Evolutionary conservation across 192 early-diverging fungal species (phyloP).

Genomic region (Funneliformis geosporum): DNA sequence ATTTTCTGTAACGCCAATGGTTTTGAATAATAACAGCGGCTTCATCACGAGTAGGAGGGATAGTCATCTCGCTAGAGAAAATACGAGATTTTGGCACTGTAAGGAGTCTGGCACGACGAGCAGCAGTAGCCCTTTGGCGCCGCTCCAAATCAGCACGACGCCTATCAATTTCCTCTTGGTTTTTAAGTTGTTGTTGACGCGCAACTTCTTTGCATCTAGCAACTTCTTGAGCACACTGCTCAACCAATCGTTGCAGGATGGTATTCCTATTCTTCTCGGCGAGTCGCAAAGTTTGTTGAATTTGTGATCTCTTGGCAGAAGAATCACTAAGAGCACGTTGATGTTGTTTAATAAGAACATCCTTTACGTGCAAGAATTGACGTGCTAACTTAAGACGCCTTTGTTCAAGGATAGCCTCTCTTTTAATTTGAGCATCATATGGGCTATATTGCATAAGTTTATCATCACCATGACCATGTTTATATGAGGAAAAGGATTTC

Average conservation of each 20-base stretch:
- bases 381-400: conserved; percentile 33
- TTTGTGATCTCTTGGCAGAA: conserved; percentile 24
- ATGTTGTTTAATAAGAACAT: conserved; percentile 30
- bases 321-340: conserved; percentile 26
- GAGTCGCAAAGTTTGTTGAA: conserved; percentile 27
- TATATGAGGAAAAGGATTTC: conserved; percentile 22
- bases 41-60: conserved; percentile 19
- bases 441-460: not conserved
- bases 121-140: conserved; percentile 29
- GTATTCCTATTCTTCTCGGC: conserved; percentile 32
- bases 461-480: not conserved
- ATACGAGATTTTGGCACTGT: conserved; percentile 12
- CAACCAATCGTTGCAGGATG: conserved; percentile 28
- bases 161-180: conserved; percentile 32
- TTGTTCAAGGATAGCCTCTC: conserved; percentile 31
- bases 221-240: conserved; percentile 32
- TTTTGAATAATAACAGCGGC: conserved; percentile 28
- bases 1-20: conserved; percentile 24
- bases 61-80: not conserved
- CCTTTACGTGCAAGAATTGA: conserved; percentile 28
- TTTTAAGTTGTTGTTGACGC: conserved; percentile 32
- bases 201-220: conserved; percentile 36
- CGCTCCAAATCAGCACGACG: conserved; percentile 28
- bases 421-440: conserved; percentile 33
- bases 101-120: conserved; percentile 29